phyloP scores from a whole-genome alignment of 78 protist species.

The Bigelowiella natans region DNA sequence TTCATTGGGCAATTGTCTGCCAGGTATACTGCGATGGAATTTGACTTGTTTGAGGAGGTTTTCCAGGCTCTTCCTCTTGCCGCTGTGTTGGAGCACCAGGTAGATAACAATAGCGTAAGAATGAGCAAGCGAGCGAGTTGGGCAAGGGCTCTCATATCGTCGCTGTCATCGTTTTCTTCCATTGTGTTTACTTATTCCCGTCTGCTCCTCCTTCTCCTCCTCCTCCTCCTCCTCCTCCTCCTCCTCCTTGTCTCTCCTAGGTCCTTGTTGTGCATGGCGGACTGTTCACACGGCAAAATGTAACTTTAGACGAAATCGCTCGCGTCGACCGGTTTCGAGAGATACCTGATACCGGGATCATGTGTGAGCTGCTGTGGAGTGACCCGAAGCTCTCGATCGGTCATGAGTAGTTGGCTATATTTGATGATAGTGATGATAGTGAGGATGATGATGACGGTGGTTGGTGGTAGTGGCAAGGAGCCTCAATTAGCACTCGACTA shows the following conservation, averaged over 20 bases:
- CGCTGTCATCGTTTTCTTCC: background rate
- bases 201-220: background rate
- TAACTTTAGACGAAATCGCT: conserved; percentile 23
- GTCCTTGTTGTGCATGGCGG: too few species aligned
- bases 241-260: background rate
- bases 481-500: too few species aligned
- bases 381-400: background rate
- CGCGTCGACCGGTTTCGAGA: conserved; percentile 2
- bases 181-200: background rate
- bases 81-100: background rate
- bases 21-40: background rate
- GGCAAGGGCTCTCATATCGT: too few species aligned
- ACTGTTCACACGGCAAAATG: conserved; percentile 15
- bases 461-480: too few species aligned
- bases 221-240: background rate
- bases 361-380: conserved; percentile 21
- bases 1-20: conserved; percentile 13
- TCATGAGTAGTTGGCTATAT: too few species aligned
- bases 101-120: too few species aligned
- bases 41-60: background rate
- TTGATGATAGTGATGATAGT: too few species aligned
- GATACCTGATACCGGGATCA: conserved; percentile 19
- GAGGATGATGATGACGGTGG: too few species aligned
- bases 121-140: too few species aligned
- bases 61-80: conserved; percentile 10